Percentiles rank a stretch among this genome's conserved stretches.
phyloP scores from a whole-genome alignment of 768 basidiomycete genomes.

The Lactifluus rugatus region DNA sequence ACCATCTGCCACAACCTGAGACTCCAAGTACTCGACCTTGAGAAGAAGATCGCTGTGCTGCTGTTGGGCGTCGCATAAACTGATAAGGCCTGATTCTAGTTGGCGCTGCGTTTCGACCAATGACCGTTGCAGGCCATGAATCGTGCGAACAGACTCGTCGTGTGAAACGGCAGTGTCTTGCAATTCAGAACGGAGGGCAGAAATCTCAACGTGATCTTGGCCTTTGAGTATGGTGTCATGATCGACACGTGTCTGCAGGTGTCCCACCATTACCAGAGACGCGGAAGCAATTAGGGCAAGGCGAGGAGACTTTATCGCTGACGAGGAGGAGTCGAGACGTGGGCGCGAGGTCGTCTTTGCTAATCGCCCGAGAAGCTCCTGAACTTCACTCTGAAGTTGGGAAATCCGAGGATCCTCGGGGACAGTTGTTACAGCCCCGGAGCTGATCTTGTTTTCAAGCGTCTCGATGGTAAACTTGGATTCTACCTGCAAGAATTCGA shows the following conservation, averaged over 20 bases:
- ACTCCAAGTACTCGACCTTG: constrained; percentile 6
- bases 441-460: constrained; percentile 40
- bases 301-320: neutral
- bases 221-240: neutral
- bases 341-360: constrained; percentile 13
- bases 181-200: constrained; percentile 1
- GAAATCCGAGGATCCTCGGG: constrained; percentile 8
- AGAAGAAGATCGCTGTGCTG: constrained; percentile 13
- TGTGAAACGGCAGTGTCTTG: neutral
- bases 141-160: neutral
- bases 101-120: neutral
- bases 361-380: constrained; percentile 10
- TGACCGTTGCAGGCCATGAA: constrained; percentile 1
- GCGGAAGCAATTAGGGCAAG: constrained; percentile 11
- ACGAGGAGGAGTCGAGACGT: constrained; percentile 2
- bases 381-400: constrained; percentile 17
- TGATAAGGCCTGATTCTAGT: neutral
- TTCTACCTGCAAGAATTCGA: constrained; percentile 63
- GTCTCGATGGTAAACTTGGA: constrained; percentile 54
- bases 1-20: constrained; percentile 10
- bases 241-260: constrained; percentile 18
- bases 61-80: neutral
- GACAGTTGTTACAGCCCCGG: constrained; percentile 17
- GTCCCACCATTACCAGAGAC: constrained; percentile 18
- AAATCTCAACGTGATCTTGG: neutral